phyloP scores from a whole-genome alignment of 129 eudicot species.

The Helichrysum umbraculigerum region DNA sequence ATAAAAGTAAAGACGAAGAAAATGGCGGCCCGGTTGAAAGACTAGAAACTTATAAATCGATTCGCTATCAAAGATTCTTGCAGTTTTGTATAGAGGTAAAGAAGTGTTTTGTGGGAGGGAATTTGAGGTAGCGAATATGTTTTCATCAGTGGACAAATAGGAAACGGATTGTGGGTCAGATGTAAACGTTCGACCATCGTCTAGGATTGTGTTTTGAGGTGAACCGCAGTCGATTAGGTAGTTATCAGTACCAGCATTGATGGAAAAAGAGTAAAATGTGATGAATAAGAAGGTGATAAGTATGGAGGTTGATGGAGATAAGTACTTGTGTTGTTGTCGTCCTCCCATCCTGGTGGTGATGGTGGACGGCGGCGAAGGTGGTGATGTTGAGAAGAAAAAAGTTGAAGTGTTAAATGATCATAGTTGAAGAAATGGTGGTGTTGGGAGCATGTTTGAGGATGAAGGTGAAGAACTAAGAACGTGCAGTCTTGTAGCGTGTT shows the following conservation, averaged over 20 bases:
- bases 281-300: conserved; percentile 14
- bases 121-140: conserved; percentile 48
- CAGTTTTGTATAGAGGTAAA: conserved; percentile 58
- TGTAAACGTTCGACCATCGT: conserved; percentile 82
- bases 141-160: conserved; percentile 70
- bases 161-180: conserved; percentile 85
- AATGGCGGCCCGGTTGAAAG: conserved; percentile 66
- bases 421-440: conserved; percentile 20
- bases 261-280: conserved; percentile 8
- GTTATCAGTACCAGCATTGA: conserved; percentile 44
- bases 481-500: conserved; percentile 34
- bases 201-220: conserved; percentile 53
- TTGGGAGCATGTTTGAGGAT: conserved; percentile 37
- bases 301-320: background rate
- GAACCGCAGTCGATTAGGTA: conserved; percentile 87
- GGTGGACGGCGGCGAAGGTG: background rate
- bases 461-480: conserved; percentile 23
- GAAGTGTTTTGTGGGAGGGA: conserved; percentile 35
- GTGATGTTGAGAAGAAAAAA: background rate
- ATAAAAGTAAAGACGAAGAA: conserved; percentile 69
- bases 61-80: conserved; percentile 65
- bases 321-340: background rate
- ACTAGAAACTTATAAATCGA: conserved; percentile 79
- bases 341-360: conserved; percentile 10
- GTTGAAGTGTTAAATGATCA: conserved; percentile 7